phyloP scores from a whole-genome alignment of 1,284 basidiomycete species.

The Sanghuangporus weigelae region DNA sequence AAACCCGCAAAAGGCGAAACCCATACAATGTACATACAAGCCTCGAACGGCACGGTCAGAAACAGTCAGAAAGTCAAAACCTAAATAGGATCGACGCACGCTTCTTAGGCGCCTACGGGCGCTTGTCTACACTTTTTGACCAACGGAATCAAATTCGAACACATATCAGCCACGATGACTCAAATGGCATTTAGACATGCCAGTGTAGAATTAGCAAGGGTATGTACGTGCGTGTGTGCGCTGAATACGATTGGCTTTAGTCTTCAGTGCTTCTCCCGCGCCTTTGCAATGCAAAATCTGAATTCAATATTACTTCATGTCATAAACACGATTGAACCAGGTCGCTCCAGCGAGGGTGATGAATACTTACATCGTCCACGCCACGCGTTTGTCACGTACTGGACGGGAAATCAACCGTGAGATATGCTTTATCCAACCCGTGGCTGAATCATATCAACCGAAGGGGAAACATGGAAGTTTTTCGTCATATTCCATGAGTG shows the following conservation, averaged over 20 bases:
- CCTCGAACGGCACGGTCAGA: too few relatives aligned
- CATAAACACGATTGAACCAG: not conserved
- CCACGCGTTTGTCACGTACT: too few relatives aligned
- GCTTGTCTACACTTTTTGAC: not conserved
- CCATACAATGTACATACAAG: not conserved
- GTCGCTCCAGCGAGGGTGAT: not conserved
- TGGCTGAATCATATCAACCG: too few relatives aligned
- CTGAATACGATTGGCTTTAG: not conserved
- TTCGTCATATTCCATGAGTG: too few relatives aligned
- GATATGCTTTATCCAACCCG: too few relatives aligned
- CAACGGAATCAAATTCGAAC: not conserved
- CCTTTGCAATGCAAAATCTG: not conserved
- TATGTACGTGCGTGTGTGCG: not conserved
- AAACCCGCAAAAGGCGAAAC: not conserved
- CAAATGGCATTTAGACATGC: too few relatives aligned
- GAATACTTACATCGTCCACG: too few relatives aligned
- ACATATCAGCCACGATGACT: too few relatives aligned
- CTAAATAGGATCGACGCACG: not conserved
- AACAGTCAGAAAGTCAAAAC: not conserved
- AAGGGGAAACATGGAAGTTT: too few relatives aligned
- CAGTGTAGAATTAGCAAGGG: not conserved
- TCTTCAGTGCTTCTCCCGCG: not conserved
- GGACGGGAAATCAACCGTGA: too few relatives aligned
- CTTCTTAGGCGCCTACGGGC: not conserved
- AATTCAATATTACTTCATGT: not conserved